Evolutionary conservation across 257 asterid genomes (phyloP), one percentile per base, ranked within the genome.

Genomic region (Asclepias syriaca): DNA sequence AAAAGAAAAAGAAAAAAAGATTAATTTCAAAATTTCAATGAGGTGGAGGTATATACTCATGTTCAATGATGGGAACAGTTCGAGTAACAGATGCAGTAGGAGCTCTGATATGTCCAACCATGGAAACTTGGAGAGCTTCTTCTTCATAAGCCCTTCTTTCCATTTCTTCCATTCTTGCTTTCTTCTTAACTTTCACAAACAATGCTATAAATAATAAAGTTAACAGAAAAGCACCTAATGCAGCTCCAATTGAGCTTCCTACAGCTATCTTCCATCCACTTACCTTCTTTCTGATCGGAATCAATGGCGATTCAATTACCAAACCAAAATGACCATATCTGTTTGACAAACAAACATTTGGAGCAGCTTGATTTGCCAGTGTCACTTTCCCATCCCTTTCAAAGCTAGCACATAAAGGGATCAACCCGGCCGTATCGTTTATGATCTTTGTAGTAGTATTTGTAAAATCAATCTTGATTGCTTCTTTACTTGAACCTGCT

Each of bases 71-170:
- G 0, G 98, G 96, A 76, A 77, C 69, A 34, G 97, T 89, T 56
- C 98, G 82, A 2, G 92, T 85, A 11, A 79, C 86, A 14, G 95
- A 58, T 50, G 96, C 97, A 12, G 88, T 85, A 4, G 81, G 83
- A 68, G 96, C 93, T 72, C 98, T 87, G 2, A 94, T 93, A 84
- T 94, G 99, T 0, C 97, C 99, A 32, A 88, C 99, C 99, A 94
- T 94, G 18, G 99, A 94, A 13, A 91, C 97, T 78, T 84, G 88
- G 51, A 94, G 74, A 40, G 99, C 99, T 82, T 94, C 99, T 77
- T 94, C 99, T 66, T 94, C 97, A 45, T 94, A 94, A 29, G 97
- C 99, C 78, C 88, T 79, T 32, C 99, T 84, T 76, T 83, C 98
- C 82, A 88, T 15, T 65, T 91, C 99, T 34, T 91, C 97, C 95